Evolutionary conservation across 352 stramenopile species (phyloP), one percentile per base, ranked within the genome.

Genomic region (Chrysophaeum taylorii): DNA sequence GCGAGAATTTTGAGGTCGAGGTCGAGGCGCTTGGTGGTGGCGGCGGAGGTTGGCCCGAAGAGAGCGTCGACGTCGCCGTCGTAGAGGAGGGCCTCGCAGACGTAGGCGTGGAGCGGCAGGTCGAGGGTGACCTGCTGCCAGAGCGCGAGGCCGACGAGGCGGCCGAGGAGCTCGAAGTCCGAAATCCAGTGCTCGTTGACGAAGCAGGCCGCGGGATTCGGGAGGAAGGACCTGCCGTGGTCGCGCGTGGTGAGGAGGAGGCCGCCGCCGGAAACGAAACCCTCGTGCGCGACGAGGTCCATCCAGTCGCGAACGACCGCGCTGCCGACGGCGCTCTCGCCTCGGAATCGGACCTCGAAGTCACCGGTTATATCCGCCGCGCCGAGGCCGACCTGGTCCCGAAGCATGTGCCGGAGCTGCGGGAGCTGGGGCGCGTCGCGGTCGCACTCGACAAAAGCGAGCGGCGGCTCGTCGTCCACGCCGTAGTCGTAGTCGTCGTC

Each of bases 401-500:
- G 2, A 2, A 33, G 21, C 36, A 27, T 18, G 2, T 2, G 1
- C 1, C 57, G 57, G 2, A 66, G 57, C 57, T 66, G 57, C 33
- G 31, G 33, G 5, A 66, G 36, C 57, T 48, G 31, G 1, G 57
- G 33, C 31, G 57, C 31, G 35, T 66, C 33, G 2, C 57, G 57
- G 36, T 66, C 57, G 36, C 57, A 66, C 36, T 66, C 57, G 33
- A 66, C 57, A 43, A 66, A 66, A 2, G 57, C 57, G 33, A 66
- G 57, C 1, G 57, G 5, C 21, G 33, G 31, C 57, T 66, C 57
- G 57, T 66, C 57, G 57, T 66, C 57, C n/a, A n/a, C n/a, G n/a
- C n/a, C n/a, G n/a, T n/a, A n/a, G n/a, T n/a, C n/a, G n/a, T n/a
- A n/a, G 57, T 66, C 57, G 21, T 43, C 14, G 2, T 62, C 50